Conservation (phyloP, 768 basidiomycete genomes). For the Trametes gibbosa region DNA sequence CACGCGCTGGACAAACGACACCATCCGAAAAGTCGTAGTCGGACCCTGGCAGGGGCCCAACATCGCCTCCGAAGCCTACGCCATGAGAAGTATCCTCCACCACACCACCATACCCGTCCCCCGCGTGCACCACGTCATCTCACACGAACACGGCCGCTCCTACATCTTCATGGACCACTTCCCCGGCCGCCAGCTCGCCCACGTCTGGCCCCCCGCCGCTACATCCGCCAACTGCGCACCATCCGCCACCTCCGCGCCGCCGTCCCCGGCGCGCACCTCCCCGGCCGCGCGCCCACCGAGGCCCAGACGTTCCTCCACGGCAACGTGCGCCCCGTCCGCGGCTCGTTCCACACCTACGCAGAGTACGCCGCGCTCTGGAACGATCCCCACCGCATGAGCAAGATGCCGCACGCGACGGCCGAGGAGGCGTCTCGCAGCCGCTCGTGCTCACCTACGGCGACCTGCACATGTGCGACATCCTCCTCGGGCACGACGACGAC, state of each 20-base stretch:
- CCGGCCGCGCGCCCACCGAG: not conserved
- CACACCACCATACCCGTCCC: constrained; percentile 20
- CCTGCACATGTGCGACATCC: constrained; percentile 28
- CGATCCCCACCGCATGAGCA: not conserved
- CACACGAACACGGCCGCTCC: not conserved
- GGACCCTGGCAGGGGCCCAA: too few species aligned
- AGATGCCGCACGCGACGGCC: not conserved
- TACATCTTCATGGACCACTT: constrained; percentile 26
- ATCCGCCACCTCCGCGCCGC: not conserved
- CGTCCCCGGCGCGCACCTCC: not conserved
- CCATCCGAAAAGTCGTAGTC: too few species aligned
- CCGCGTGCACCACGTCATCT: constrained; percentile 11
- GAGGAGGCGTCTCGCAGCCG: constrained; percentile 3
- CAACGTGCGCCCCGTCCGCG: not conserved
- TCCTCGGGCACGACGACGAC: constrained; percentile 29
- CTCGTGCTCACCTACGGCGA: constrained; percentile 31
- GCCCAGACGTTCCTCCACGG: constrained; percentile 3
- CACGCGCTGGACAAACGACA: not conserved
- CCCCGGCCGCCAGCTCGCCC: constrained; percentile 23
- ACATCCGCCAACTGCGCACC: constrained; percentile 28
- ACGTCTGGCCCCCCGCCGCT: constrained; percentile 31
- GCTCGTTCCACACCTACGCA: constrained; percentile 7
- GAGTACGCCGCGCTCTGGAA: constrained; percentile 5
- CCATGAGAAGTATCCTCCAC: constrained; percentile 1
- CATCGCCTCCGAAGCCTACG: not conserved